Evolutionary conservation across 192 early-diverging fungal genomes (phyloP).

Genomic region (Geranomyces variabilis): DNA sequence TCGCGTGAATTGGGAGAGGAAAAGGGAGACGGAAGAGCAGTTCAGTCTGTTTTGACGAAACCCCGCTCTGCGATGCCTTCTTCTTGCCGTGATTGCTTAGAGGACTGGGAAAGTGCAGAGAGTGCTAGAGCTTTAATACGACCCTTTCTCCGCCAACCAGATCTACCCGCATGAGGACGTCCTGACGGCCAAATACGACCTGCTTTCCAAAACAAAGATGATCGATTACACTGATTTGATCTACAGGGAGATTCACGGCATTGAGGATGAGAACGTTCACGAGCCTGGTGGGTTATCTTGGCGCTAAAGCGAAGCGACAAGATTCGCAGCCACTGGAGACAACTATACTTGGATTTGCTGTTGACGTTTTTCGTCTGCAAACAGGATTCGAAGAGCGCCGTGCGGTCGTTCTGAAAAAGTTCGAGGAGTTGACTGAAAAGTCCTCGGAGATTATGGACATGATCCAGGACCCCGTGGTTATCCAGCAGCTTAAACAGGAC

Average conservation of each 20-base stretch:
- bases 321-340: too few relatives aligned
- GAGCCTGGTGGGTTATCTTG: constrained; percentile 70
- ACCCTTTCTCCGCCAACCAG: too few relatives aligned
- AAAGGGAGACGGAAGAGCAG: background rate
- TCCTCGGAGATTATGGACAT: constrained; percentile 83
- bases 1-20: too few relatives aligned
- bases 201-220: constrained; percentile 90
- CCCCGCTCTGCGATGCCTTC: too few relatives aligned
- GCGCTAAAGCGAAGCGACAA: too few relatives aligned
- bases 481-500: constrained; percentile 87
- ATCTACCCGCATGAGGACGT: constrained; percentile 79
- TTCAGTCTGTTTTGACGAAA: too few relatives aligned
- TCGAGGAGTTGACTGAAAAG: constrained; percentile 75
- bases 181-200: constrained; percentile 85
- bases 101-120: too few relatives aligned
- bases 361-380: background rate
- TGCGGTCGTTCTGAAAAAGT: constrained; percentile 71
- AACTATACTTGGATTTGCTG: too few relatives aligned
- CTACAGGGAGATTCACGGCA: constrained; percentile 76
- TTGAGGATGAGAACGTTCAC: constrained; percentile 57
- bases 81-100: too few relatives aligned
- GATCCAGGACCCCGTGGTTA: constrained; percentile 89
- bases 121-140: too few relatives aligned
- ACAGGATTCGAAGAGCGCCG: constrained; percentile 72
- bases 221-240: constrained; percentile 88